These are phyloP conservation scores for Boletus vermiculosoides DNA, from an alignment of 768 basidiomycete species.

Conservation along the genomic window DNA sequence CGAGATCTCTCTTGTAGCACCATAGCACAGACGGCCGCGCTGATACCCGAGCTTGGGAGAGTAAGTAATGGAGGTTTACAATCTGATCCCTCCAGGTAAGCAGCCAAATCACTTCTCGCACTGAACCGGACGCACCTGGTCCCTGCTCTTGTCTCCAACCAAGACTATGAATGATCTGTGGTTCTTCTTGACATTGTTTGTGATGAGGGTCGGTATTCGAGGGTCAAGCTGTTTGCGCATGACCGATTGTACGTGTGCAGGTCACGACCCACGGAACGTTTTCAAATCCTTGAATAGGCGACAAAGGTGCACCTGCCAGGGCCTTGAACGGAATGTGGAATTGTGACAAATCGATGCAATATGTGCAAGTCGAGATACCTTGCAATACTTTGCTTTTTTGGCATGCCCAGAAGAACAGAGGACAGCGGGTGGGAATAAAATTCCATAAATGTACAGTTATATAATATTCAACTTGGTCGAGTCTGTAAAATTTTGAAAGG, in stretches of 20 bases:
- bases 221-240: slow-evolving; percentile 92
- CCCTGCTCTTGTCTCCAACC: slow-evolving; percentile 90
- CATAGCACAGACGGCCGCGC: slow-evolving; percentile 90
- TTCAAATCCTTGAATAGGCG: no score
- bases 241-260: neutral
- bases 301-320: neutral
- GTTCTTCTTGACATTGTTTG: slow-evolving; percentile 90
- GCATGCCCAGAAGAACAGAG: no score
- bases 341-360: neutral
- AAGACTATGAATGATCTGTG: slow-evolving; percentile 95
- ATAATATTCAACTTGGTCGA: neutral
- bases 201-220: slow-evolving; percentile 88
- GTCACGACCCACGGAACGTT: neutral
- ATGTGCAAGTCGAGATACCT: neutral
- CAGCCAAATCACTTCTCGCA: neutral
- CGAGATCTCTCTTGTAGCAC: slow-evolving; percentile 99
- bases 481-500: neutral
- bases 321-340: no score
- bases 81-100: slow-evolving; percentile 45
- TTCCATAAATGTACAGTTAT: neutral
- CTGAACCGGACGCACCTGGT: slow-evolving; percentile 60
- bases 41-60: slow-evolving; percentile 88
- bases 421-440: neutral
- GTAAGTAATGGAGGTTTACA: slow-evolving; percentile 92
- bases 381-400: neutral